Base-by-base conservation (phyloP, 805 yeast genomes). In the Wickerhamiella occidentalis region DNA sequence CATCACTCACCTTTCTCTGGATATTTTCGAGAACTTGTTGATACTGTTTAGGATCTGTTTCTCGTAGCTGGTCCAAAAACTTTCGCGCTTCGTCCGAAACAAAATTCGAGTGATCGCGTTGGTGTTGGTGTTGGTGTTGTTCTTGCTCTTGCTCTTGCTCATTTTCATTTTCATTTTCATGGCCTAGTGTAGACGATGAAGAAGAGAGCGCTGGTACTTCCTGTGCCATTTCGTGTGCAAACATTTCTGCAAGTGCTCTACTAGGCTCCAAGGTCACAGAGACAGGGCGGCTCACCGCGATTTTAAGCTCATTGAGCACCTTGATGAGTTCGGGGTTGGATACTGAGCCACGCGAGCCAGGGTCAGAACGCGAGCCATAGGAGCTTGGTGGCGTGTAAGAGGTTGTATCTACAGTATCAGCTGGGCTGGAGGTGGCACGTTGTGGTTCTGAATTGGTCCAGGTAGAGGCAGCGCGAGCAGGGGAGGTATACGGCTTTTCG, bases 201-300 rank as follows among this genome's bases (percentile, higher is more conserved):
- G 42, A 38, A 11, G 42, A 38, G 6, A 38, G 26, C 25, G 28
- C 42, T 6, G 42, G 42, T 5, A 38, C 26, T 21, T 38, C 42
- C 7, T 38, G 42, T 5, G 38, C 38, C 18, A 33, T 17, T 15
- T 33, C 38, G n/a, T 33, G 38, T 7, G 38, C 38, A 33, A 33
- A 33, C 38, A 33, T 33, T n/a, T 33, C 38, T 7, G 38, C 38
- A 11, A 33, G 38, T 9, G 38, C 38, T 33, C 15, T 33, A 15
- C 38, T 33, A 15, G 38, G 38, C 38, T 33, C 38, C 9, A 33
- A n/a, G 11, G 38, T 33, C 11, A 33, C 38, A 9, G 38, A 33
- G 6, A 33, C 38, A n/a, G 38, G 38, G 11, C 38, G 18, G 19
- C 21, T 33, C 19, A 33, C 38, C 8, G 38, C 38, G 4, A 33